Conservation (phyloP, 176 grass and related monocot genomes). For the Triticum monococcum region DNA sequence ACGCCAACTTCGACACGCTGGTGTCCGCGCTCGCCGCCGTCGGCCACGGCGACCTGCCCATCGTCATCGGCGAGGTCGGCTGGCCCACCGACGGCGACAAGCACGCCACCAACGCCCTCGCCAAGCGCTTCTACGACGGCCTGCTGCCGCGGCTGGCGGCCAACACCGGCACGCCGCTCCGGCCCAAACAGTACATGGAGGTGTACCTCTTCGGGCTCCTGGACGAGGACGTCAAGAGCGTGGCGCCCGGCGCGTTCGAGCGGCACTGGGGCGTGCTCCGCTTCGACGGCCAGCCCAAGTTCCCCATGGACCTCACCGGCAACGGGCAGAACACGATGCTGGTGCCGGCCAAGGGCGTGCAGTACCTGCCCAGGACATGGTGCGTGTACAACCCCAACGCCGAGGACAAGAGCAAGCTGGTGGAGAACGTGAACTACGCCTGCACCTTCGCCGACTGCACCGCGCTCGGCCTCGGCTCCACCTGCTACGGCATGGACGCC, state of each 20-base stretch:
- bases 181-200: conserved; percentile 85
- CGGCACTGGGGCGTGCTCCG: conserved; percentile 90
- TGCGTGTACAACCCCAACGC: conserved; percentile 57
- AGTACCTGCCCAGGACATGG: conserved; percentile 49
- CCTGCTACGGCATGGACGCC: conserved; percentile 54
- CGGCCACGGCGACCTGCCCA: conserved; percentile 58
- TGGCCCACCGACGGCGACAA: conserved; percentile 93
- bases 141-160: conserved; percentile 48
- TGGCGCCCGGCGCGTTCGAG: conserved; percentile 86
- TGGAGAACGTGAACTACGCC: conserved; percentile 57
- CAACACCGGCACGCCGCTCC: conserved; percentile 66
- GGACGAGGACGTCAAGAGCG: conserved; percentile 87
- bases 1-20: conserved; percentile 87
- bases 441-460: conserved; percentile 76
- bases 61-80: conserved; percentile 91
- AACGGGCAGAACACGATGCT: conserved; percentile 54
- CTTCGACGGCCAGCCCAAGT: conserved; percentile 90
- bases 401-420: conserved; percentile 38
- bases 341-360: conserved; percentile 37
- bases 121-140: conserved; percentile 86
- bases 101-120: conserved; percentile 50
- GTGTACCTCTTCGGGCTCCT: conserved; percentile 80
- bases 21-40: conserved; percentile 59
- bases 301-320: conserved; percentile 58
- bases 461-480: conserved; percentile 39